These are phyloP conservation scores for Leccinum arenicola DNA, from an alignment of 768 basidiomycete genomes.

Conservation along the genomic window DNA sequence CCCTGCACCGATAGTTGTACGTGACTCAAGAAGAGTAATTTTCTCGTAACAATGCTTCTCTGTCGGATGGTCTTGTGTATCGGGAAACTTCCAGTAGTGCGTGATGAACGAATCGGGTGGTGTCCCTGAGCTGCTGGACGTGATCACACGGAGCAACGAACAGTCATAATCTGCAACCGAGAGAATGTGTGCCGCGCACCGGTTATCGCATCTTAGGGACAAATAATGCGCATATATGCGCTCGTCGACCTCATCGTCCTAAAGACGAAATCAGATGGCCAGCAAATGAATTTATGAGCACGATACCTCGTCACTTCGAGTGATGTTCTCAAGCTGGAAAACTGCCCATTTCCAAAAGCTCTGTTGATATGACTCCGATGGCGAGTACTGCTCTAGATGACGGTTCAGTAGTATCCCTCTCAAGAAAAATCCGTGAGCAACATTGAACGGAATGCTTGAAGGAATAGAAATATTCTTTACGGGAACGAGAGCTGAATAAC, in stretches of 20 bases:
- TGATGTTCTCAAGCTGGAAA: constrained; percentile 46
- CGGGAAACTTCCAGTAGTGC: constrained; percentile 51
- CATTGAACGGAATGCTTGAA: constrained; percentile 30
- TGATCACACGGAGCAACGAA: background rate
- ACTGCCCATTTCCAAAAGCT: constrained; percentile 77
- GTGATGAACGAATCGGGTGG: constrained; percentile 56
- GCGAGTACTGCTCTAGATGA: constrained; percentile 59
- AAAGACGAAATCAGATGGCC: constrained; percentile 11
- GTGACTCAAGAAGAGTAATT: constrained; percentile 69
- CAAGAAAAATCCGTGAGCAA: constrained; percentile 57
- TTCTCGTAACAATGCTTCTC: constrained; percentile 32
- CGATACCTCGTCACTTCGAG: constrained; percentile 46
- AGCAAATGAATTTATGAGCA: background rate
- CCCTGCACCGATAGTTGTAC: constrained; percentile 68
- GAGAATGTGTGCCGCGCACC: constrained; percentile 24
- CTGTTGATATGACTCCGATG: constrained; percentile 59
- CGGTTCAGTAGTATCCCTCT: constrained; percentile 45
- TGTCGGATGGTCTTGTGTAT: background rate
- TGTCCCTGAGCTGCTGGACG: constrained; percentile 22
- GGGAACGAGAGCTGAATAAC: constrained; percentile 52
- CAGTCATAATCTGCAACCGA: background rate
- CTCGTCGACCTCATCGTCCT: constrained; percentile 63
- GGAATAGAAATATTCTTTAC: constrained; percentile 44
- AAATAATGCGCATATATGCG: constrained; percentile 64
- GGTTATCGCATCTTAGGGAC: constrained; percentile 41